Evolutionary conservation across 148 eudicot genomes (phyloP), one percentile per base, ranked within the genome.

Genomic region (Mesembryanthemum crystallinum): DNA sequence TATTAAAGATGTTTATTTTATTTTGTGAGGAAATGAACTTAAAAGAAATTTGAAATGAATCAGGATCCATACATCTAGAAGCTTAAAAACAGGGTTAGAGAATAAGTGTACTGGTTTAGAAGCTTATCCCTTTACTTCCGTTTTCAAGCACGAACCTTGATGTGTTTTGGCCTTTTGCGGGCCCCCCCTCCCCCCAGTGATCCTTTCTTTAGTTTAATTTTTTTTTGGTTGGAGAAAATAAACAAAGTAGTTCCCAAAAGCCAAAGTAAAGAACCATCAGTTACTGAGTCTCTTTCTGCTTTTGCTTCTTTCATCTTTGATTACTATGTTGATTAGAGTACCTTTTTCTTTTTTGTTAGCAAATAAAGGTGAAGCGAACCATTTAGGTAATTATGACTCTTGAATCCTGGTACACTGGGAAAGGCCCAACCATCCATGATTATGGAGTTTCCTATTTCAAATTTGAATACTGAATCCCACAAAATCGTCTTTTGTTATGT

Each of bases 161-260:
- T 73, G 69, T 30, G 2, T 49, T 57, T 59, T 69, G 15, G 54
- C 43, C 3, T 45, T 58, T 45, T 59, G 18, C 64, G 69, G 42
- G 70, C 61, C 24, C 30, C 11, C 63, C 28, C 62, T 67, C 49
- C n/a, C n/a, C n/a, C n/a, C n/a, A n/a, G n/a, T n/a, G n/a, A n/a
- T n/a, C 62, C 68, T n/a, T 70, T 42, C 80, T 77, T 77, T 70
- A 62, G 69, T 69, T 77, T 71, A 39, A 77, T 70, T 51, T 23
- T 67, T 45, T 69, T 39, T 28, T n/a, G 73, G 8, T 65, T 43
- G 47, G 67, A 28, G 67, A 27, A 58, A 69, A 17, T 57, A 27
- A 62, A 3, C n/a, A n/a, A n/a, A n/a, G n/a, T n/a, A n/a, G n/a
- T n/a, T n/a, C n/a, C n/a, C n/a, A n/a, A n/a, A n/a, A n/a, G n/a